Percentiles rank a stretch among this genome's conserved stretches.
These are phyloP conservation scores for Lophiotrema nucula DNA, from an alignment of 495 filamentous ascomycete genomes.

Conservation along the genomic window DNA sequence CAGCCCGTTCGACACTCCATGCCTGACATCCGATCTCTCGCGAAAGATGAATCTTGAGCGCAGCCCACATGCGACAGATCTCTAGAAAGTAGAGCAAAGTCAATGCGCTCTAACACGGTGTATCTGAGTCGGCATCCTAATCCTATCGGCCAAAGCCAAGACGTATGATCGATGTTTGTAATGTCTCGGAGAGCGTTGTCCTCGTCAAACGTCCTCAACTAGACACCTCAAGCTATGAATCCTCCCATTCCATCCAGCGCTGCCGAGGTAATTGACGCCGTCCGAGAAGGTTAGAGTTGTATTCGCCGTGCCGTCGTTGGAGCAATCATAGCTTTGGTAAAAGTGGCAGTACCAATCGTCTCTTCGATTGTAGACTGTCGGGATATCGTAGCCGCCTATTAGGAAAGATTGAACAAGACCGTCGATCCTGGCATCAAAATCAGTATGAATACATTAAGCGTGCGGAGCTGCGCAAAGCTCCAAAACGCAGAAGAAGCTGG, in stretches of 20 bases:
- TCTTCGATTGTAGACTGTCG: neutral
- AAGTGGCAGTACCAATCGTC: constrained; percentile 23
- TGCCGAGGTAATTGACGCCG: constrained; percentile 15
- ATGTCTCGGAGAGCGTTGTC: too few species aligned
- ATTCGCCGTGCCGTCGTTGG: neutral
- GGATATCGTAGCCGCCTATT: constrained; percentile 12
- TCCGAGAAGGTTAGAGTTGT: constrained; percentile 3
- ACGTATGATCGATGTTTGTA: too few species aligned
- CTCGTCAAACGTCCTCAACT: neutral
- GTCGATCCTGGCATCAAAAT: constrained; percentile 9
- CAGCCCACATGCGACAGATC: too few species aligned
- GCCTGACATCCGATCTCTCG: too few species aligned
- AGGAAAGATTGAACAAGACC: constrained; percentile 12
- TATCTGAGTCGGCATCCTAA: too few species aligned
- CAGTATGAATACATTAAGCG: neutral
- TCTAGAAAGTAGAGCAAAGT: too few species aligned
- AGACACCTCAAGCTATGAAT: constrained; percentile 18
- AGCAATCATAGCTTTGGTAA: constrained; percentile 16
- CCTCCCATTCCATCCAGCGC: constrained; percentile 3
- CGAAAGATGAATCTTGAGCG: too few species aligned
- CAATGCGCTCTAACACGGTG: too few species aligned
- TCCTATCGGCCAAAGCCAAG: too few species aligned
- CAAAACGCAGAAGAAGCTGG: neutral
- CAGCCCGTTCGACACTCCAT: too few species aligned
- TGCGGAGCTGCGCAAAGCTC: neutral